Percentiles rank a stretch among this genome's conserved stretches.
These are phyloP conservation scores for Pseudocercospora crystallina DNA, from an alignment of 2,329 filamentous ascomycete species.

Conservation along the genomic window DNA sequence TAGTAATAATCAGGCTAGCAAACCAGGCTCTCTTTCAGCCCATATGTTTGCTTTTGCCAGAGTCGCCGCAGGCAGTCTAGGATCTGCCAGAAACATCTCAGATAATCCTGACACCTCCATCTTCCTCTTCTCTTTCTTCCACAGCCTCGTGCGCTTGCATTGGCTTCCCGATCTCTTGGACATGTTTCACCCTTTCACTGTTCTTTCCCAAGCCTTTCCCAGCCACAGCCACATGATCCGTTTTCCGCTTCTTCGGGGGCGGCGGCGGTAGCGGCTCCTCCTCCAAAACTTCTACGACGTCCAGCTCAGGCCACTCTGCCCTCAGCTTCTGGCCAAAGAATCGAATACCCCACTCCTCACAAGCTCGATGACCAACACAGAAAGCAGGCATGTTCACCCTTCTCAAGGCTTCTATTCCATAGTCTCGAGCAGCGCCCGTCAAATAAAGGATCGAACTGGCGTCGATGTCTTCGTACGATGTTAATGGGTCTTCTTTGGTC, in stretches of 20 bases:
- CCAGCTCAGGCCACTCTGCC: slow-evolving; percentile 32
- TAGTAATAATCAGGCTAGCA: no score
- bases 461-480: slow-evolving; percentile 7
- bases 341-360: slow-evolving; percentile 43
- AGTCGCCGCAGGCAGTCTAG: no score
- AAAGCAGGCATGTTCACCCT: slow-evolving; percentile 29
- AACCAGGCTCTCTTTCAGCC: no score
- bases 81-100: no score
- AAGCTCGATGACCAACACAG: slow-evolving; percentile 40
- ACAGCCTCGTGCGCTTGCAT: no score
- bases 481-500: no score
- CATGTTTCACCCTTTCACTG: no score
- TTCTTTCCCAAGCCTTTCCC: no score
- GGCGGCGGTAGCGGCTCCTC: slow-evolving; percentile 27
- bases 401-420: slow-evolving; percentile 35
- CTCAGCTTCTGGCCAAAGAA: slow-evolving; percentile 34
- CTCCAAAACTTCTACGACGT: slow-evolving; percentile 39
- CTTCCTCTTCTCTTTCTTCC: no score
- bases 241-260: background rate
- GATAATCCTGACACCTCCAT: no score
- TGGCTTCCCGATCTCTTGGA: background rate
- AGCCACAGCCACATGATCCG: no score
- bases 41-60: no score
- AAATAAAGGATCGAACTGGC: slow-evolving; percentile 38
- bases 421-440: slow-evolving; percentile 39